Conservation (phyloP, 1,139 yeast genomes). For the Nakaseomyces delphensis region DNA sequence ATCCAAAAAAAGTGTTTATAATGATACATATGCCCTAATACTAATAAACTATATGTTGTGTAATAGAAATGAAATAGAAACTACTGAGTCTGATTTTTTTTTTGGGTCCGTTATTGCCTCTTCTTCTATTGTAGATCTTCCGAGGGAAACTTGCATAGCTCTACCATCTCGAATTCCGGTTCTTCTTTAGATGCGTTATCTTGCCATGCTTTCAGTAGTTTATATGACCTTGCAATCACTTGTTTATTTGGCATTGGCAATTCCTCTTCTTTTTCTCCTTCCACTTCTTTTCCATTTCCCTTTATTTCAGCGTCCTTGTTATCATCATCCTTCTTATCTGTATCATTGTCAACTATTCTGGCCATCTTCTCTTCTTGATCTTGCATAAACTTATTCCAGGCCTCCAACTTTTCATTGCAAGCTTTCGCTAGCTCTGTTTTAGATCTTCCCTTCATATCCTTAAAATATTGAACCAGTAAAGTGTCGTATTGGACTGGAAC, state of each 20-base stretch:
- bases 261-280: constrained; percentile 10
- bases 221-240: constrained; percentile 15
- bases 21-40: constrained; percentile 4
- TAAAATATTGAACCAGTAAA: constrained; percentile 46
- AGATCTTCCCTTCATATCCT: constrained; percentile 65
- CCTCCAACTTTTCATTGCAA: constrained; percentile 27
- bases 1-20: neutral
- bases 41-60: neutral
- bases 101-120: too few species aligned
- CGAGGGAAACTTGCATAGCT: constrained; percentile 12
- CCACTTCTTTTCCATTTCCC: constrained; percentile 12
- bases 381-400: constrained; percentile 27
- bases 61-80: constrained; percentile 1
- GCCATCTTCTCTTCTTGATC: constrained; percentile 26
- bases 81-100: too few species aligned
- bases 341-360: constrained; percentile 19
- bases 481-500: constrained; percentile 44
- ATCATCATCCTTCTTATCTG: constrained; percentile 16
- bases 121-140: neutral
- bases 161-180: constrained; percentile 6
- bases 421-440: constrained; percentile 48
- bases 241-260: constrained; percentile 17
- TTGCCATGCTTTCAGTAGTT: constrained; percentile 14
- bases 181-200: constrained; percentile 8
- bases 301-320: constrained; percentile 13